Evolutionary conservation across 305 asterid species (phyloP), one percentile per base, ranked within the genome.

Genomic region (Fraxinus nigra): DNA sequence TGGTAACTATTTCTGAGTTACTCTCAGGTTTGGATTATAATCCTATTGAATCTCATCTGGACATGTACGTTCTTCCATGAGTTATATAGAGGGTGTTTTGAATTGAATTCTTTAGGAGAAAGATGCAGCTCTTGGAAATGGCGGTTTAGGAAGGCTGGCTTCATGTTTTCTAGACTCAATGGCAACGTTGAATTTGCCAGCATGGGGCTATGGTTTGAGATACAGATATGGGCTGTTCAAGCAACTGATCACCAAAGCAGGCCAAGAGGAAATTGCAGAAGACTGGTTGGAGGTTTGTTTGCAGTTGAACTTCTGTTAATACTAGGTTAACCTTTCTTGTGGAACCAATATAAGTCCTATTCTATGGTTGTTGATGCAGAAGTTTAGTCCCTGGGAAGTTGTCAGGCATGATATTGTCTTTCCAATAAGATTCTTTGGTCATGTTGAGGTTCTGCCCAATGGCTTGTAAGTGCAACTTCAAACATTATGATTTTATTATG

Each of bases 51-150:
- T 30, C 40, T 13, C 38, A 30, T 30, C 75, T 69, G 75, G 75
- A 69, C 73, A 18, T 28, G 18, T 28, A 4, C 16, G 4, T 67
- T 67, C 73, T 67, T 69, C 37, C 75, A 69, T 13, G 20, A 69
- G 56, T 76, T 37, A 43, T 22, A 6, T 43, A 13, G 5, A 26
- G 26, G 63, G 72, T 83, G 75, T 54, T 78, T 78, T 81, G 81
- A 70, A 73, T 75, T 86, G 81, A 80, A 81, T 76, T 76, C 85
- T 77, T 75, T 79, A 97, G 99, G 99, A 97, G 90, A 94, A 91
- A 92, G 99, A 97, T 91, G 97, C 98, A 82, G 99, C 99, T 73
- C 97, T 94, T 84, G 99, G 99, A 81, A 97, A 97, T 90, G 99
- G 99, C 76, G 99, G 99, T 79, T 92, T 97, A 80, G 99, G 99